Evolutionary conservation across 306 rosid species (phyloP), one percentile per base, ranked within the genome.

Genomic region (Alnus rubra): DNA sequence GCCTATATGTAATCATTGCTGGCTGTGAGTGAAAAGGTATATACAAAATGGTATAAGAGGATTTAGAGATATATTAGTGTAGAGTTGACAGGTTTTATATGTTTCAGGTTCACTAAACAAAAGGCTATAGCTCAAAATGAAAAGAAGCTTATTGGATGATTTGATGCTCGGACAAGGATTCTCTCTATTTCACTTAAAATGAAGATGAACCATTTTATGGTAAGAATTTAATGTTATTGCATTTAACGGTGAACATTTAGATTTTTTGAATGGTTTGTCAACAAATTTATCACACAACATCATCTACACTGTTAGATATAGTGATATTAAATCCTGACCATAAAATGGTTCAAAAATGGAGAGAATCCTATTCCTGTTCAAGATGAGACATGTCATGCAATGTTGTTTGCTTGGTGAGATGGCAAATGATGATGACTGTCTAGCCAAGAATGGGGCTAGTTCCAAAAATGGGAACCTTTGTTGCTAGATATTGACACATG

Each of bases 11-110:
- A 0, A 7, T 9, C 31, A 56, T 23, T 56, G 63, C 64, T 58
- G 11, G 11, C 9, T n/a, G 64, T n/a, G 64, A 9, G 14, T 23
- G 18, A 5, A 8, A 23, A 7, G 2, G 5, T 33, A 28, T 16
- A 75, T 75, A 33, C 18, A 60, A 75, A 74, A 2, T 74, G 56
- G 52, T 74, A 58, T n/a, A 58, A n/a, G 5, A 58, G 9, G 44
- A 58, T 58, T 7, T 58, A 23, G 64, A 7, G 33, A 58, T 23
- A 3, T 16, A 58, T 58, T n/a, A 9, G 16, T 44, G 33, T 67
- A 31, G 23, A 23, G 35, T 47, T 16, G 23, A 48, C 59, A 48
- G 5, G 35, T 75, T 31, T 15, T 33, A 60, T 58, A 23, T 51
- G 33, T 77, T n/a, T 19, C 74, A 67, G 80, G 45, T 23, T 50